These are phyloP conservation scores for Saraca asoca DNA, from an alignment of 331 rosid species.

Conservation along the genomic window DNA sequence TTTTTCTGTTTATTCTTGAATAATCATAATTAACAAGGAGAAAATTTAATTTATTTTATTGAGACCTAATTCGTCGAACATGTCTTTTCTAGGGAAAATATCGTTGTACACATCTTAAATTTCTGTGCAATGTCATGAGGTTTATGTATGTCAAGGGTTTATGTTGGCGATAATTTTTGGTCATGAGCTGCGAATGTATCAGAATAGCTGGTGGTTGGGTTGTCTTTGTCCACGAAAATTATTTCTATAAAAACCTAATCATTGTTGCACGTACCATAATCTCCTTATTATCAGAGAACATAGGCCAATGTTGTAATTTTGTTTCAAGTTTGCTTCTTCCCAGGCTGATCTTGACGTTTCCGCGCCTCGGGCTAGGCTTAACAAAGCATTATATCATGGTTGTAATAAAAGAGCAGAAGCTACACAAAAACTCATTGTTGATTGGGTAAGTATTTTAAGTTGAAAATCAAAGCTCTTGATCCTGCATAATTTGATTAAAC, in stretches of 20 bases:
- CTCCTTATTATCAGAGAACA: conserved; percentile 2
- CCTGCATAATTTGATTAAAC: background rate
- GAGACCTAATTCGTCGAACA: conserved; percentile 3
- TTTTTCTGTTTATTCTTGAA: background rate
- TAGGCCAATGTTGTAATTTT: background rate
- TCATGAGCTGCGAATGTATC: conserved; percentile 13
- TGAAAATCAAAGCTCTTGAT: background rate
- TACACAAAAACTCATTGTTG: background rate
- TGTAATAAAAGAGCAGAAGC: background rate
- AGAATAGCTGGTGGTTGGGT: background rate
- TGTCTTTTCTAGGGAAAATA: background rate
- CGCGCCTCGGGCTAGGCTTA: conserved; percentile 6
- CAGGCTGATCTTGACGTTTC: conserved; percentile 12
- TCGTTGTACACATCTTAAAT: background rate
- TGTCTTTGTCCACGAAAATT: conserved; percentile 16
- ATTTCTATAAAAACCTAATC: conserved; percentile 5
- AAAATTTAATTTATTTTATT: background rate
- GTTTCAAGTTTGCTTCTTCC: background rate
- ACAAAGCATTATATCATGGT: conserved; percentile 16
- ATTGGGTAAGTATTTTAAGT: too few species aligned
- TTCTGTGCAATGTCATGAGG: background rate
- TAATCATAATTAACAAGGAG: background rate
- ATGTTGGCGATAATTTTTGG: background rate
- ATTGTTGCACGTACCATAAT: background rate
- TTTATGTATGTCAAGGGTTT: background rate